phyloP scores from a whole-genome alignment of 805 yeast genomes.

The Clavispora fructus region DNA sequence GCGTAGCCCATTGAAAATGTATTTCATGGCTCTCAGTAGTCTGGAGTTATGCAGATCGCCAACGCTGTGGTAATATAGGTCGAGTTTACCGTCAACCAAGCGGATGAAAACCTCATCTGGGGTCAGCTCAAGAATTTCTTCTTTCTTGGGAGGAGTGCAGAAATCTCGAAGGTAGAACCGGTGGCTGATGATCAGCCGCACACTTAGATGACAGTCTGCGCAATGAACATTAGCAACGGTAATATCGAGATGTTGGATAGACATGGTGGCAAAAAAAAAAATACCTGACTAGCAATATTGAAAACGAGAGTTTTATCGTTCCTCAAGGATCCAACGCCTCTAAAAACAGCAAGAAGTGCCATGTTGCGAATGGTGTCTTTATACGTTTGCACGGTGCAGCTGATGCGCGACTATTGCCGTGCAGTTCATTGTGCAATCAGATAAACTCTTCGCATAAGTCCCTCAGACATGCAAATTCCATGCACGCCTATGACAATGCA shows the following conservation, averaged over 20 bases:
- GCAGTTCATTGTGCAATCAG: not conserved
- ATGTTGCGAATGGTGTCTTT: not conserved
- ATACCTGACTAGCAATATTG: too few relatives aligned
- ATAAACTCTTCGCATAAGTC: not conserved
- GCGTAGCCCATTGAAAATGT: constrained; percentile 21
- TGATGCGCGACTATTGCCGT: not conserved
- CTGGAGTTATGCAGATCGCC: constrained; percentile 4
- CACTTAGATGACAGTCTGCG: constrained; percentile 41
- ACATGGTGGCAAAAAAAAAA: not conserved
- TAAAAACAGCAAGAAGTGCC: not conserved
- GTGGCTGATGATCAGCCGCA: constrained; percentile 23
- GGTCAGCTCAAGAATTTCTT: constrained; percentile 5
- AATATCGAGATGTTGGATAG: not conserved
- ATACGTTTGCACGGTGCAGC: not conserved
- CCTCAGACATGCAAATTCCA: not conserved
- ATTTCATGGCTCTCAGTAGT: constrained; percentile 17
- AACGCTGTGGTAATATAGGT: constrained; percentile 17
- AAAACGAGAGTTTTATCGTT: too few relatives aligned
- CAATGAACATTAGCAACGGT: constrained; percentile 51
- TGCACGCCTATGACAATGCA: not conserved
- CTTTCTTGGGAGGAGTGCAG: constrained; percentile 6
- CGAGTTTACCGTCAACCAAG: constrained; percentile 22
- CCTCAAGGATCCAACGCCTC: not conserved
- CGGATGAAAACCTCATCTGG: constrained; percentile 12
- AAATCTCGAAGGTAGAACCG: constrained; percentile 12